Evolutionary conservation across 2,329 filamentous ascomycete genomes (phyloP).

Genomic region (Penicillium palitans): DNA sequence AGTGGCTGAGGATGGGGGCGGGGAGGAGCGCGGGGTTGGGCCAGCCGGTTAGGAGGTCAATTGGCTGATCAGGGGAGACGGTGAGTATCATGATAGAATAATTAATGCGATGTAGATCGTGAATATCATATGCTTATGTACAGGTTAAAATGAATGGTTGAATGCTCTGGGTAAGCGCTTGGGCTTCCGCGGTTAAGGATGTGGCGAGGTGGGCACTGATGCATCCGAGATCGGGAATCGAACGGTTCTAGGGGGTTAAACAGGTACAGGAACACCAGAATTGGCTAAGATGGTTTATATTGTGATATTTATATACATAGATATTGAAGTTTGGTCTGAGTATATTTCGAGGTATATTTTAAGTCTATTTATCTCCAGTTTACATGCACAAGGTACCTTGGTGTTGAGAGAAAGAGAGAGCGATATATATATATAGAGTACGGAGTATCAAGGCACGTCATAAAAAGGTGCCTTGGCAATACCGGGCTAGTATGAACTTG

Average conservation of each 20-base stretch:
- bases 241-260: background rate
- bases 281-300: background rate
- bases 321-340: background rate
- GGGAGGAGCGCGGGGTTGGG: conserved; percentile 64
- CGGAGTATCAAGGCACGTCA: background rate
- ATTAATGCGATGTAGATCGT: background rate
- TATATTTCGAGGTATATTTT: background rate
- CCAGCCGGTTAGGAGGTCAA: conserved; percentile 50
- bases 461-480: background rate
- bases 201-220: conserved; percentile 1
- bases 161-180: background rate
- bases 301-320: background rate
- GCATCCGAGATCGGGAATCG: conserved; percentile 13
- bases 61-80: conserved; percentile 20
- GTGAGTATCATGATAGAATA: conserved; percentile 9
- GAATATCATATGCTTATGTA: background rate
- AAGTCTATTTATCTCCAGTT: background rate
- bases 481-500: conserved; percentile 3
- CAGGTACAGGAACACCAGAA: background rate
- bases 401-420: background rate
- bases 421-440: background rate
- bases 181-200: background rate
- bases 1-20: conserved; percentile 59
- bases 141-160: background rate
- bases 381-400: background rate